These are phyloP conservation scores for Myxozyma mucilagina DNA, from an alignment of 805 yeast genomes.

Conservation along the genomic window DNA sequence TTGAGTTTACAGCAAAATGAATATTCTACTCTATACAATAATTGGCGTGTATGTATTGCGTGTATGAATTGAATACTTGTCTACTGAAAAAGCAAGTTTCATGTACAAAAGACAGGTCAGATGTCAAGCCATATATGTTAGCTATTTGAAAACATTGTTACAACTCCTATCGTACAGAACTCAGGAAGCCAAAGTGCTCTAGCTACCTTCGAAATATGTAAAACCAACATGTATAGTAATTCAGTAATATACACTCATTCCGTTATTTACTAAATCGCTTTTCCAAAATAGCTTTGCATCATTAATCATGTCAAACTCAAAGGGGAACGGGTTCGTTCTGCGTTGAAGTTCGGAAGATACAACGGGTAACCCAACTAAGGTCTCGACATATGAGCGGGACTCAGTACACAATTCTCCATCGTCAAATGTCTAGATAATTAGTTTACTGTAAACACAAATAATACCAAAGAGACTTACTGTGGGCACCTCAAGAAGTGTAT, in stretches of 20 bases:
- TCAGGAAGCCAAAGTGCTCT: too few relatives aligned
- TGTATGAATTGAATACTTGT: too few relatives aligned
- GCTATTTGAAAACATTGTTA: too few relatives aligned
- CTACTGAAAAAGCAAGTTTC: too few relatives aligned
- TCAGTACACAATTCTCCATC: constrained; percentile 10
- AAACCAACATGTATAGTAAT: too few relatives aligned
- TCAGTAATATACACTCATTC: constrained; percentile 2
- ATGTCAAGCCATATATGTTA: too few relatives aligned
- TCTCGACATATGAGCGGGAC: not conserved
- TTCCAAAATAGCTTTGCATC: not conserved
- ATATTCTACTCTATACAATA: too few relatives aligned
- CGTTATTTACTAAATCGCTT: not conserved
- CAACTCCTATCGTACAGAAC: too few relatives aligned
- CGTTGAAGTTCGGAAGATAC: constrained; percentile 1
- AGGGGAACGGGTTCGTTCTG: not conserved
- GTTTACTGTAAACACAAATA: not conserved
- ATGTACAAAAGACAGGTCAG: too few relatives aligned
- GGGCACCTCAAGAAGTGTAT: constrained; percentile 21
- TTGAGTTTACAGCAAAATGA: too few relatives aligned
- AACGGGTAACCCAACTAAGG: constrained; percentile 10
- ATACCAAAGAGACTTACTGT: constrained; percentile 9
- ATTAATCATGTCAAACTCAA: constrained; percentile 3
- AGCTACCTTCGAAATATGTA: too few relatives aligned
- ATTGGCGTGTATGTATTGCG: too few relatives aligned
- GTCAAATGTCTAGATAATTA: not conserved